These are phyloP conservation scores for Neurospora crassa DNA, from an alignment of 2,329 filamentous ascomycete genomes.

Conservation along the genomic window DNA sequence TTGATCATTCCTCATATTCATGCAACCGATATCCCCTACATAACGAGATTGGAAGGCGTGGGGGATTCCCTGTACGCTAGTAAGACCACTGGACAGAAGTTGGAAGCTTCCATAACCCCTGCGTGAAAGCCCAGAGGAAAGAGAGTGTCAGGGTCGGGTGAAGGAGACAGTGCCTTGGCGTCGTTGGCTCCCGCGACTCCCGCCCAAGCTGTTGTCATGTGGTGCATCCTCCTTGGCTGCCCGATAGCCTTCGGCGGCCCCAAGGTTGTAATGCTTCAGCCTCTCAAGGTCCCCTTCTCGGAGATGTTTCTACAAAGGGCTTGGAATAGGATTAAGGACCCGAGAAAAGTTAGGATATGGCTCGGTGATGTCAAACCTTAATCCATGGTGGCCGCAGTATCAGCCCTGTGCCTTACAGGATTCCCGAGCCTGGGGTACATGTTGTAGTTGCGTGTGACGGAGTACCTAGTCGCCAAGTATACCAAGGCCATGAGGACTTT, in stretches of 20 bases:
- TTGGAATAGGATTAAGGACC: constrained; percentile 7
- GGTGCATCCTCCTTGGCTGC: not conserved
- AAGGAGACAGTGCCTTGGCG: constrained; percentile 8
- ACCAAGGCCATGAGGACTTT: not conserved
- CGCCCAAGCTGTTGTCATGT: not conserved
- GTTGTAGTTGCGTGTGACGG: not conserved
- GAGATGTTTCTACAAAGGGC: constrained; percentile 19
- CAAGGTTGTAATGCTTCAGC: constrained; percentile 15
- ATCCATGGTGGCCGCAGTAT: not conserved
- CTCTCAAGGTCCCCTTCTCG: constrained; percentile 6
- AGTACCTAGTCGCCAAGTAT: not conserved
- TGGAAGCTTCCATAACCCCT: constrained; percentile 16
- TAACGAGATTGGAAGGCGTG: constrained; percentile 4
- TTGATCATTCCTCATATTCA: constrained; percentile 1
- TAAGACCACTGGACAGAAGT: not conserved
- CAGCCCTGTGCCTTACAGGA: not conserved
- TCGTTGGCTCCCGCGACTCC: constrained; percentile 3
- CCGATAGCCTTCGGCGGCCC: constrained; percentile 8
- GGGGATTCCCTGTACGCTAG: constrained; percentile 1
- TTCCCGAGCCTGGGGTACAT: not conserved
- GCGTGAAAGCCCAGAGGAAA: constrained; percentile 14
- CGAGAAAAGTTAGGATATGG: not conserved
- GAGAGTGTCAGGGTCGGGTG: constrained; percentile 4
- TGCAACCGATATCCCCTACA: constrained; percentile 8
- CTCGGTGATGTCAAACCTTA: not conserved